phyloP scores from a whole-genome alignment of 164 flowering plant genomes.

The Kalanchoe fedtschenkoi region DNA sequence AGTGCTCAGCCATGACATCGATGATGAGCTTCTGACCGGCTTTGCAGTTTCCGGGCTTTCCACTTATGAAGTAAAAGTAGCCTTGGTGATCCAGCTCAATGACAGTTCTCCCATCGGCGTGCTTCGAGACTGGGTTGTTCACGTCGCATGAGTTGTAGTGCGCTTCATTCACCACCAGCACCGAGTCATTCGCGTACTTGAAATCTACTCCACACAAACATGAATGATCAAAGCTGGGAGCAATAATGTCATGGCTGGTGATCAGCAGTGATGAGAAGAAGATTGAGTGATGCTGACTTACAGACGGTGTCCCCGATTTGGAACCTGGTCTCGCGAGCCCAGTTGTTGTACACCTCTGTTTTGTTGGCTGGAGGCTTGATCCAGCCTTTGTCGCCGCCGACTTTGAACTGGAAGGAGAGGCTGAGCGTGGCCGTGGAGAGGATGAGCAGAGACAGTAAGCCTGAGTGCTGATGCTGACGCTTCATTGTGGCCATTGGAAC shows the following conservation, averaged over 20 bases:
- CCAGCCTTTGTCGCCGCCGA: conserved; percentile 49
- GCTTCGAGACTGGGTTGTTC: conserved; percentile 19
- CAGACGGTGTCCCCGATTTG: conserved; percentile 47
- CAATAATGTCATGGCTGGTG: no score
- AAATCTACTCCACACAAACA: conserved; percentile 25
- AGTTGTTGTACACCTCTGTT: conserved; percentile 30
- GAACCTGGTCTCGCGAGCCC: conserved; percentile 49
- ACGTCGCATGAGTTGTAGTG: conserved; percentile 30
- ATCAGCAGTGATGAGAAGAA: no score
- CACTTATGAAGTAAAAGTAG: conserved; percentile 49
- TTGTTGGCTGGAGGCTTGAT: conserved; percentile 29
- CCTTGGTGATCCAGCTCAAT: conserved; percentile 36
- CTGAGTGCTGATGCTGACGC: not conserved
- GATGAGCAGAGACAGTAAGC: conserved; percentile 7
- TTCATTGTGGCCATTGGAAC: not conserved
- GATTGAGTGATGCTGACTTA: conserved; percentile 23
- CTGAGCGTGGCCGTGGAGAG: conserved; percentile 12
- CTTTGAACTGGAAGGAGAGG: conserved; percentile 25
- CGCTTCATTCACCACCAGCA: conserved; percentile 30
- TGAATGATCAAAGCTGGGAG: not conserved
- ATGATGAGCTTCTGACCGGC: conserved; percentile 36
- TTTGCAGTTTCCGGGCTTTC: conserved; percentile 28
- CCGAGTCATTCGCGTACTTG: conserved; percentile 51
- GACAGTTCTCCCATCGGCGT: conserved; percentile 30
- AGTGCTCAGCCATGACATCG: conserved; percentile 33